Base-by-base conservation (phyloP, 1,139 yeast species). In the Taiozyma onychis region DNA sequence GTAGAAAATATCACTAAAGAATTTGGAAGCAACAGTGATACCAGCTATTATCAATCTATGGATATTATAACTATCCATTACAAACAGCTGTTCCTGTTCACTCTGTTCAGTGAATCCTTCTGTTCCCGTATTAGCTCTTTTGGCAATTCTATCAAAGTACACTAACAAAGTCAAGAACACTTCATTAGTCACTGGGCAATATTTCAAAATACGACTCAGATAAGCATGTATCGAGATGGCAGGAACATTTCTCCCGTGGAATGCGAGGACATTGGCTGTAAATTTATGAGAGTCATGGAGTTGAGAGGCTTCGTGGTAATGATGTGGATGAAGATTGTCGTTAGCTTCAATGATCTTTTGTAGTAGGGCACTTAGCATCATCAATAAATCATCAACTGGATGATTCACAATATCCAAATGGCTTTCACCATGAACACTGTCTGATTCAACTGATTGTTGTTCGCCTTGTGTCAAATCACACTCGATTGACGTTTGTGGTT, bases 141-240 rank as follows among this genome's bases (percentile, higher is more conserved):
- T 88, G 18, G 97, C 96, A 49, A 93, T 89, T 56, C 99, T 74
- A 69, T 93, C 99, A 70, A 93, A 90, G 67, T 93, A 95, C 27
- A 95, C 98, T 58, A 93, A 73, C 49, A 95, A 71, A 37, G 96
- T 85, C 48, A 93, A 73, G 66, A 91, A 93, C 32, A 95, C 98
- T 65, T 95, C 99, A 68, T 93, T 93, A 2, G 99, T 91, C 22
- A 95, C 95, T 0, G 99, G 99, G 68, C 99, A 93, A 69, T 93
- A 95, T 68, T 91, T 93, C 64, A 93, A 78, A 32, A 93, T 95
- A 62, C 99, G 81, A 41, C 90, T 80, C 53, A 93, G 75, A 66
- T 93, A 93, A 18, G 96, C 95, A 63, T 89, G 91, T 47, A 95
- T 76, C 10, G 93, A 82, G 50, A 93, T 93, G 13, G 96, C 97